Evolutionary conservation across 495 filamentous ascomycete genomes (phyloP).

Genomic region (Aspergillus indologenus): DNA sequence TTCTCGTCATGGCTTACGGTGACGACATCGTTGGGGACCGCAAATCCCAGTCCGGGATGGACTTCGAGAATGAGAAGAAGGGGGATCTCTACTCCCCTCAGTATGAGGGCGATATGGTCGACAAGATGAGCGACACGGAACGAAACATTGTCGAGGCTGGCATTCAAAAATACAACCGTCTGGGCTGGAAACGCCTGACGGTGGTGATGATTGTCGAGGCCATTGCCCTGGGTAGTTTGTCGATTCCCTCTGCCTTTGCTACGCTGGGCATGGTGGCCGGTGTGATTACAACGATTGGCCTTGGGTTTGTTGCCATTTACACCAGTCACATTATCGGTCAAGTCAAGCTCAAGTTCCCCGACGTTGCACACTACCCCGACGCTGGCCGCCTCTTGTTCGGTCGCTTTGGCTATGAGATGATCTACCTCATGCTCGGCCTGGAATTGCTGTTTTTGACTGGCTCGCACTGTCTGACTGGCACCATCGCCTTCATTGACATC

Average conservation of each 20-base stretch:
- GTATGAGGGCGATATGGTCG: constrained; percentile 27
- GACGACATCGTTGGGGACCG: constrained; percentile 17
- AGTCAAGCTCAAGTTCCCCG: constrained; percentile 63
- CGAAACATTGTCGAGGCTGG: constrained; percentile 25
- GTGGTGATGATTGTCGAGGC: constrained; percentile 58
- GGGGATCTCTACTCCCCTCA: constrained; percentile 15
- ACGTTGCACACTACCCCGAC: constrained; percentile 64
- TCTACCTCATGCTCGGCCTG: constrained; percentile 55
- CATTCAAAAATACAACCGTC: constrained; percentile 30
- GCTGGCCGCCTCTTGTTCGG: constrained; percentile 61
- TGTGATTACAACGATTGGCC: constrained; percentile 48
- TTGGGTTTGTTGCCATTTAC: constrained; percentile 66
- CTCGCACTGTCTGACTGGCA: constrained; percentile 67
- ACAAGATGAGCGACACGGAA: constrained; percentile 29
- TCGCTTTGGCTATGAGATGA: constrained; percentile 56
- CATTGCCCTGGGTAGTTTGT: constrained; percentile 59
- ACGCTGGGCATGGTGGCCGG: constrained; percentile 58
- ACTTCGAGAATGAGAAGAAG: constrained; percentile 13
- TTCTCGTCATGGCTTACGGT: constrained; percentile 13
- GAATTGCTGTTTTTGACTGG: constrained; percentile 67
- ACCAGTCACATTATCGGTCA: constrained; percentile 68
- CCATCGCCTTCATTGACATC: constrained; percentile 62
- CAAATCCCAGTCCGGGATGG: constrained; percentile 11
- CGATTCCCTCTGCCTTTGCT: constrained; percentile 56
- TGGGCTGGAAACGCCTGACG: constrained; percentile 38